phyloP scores from a whole-genome alignment of 495 filamentous ascomycete genomes.

The Aspergillus conjunctus region DNA sequence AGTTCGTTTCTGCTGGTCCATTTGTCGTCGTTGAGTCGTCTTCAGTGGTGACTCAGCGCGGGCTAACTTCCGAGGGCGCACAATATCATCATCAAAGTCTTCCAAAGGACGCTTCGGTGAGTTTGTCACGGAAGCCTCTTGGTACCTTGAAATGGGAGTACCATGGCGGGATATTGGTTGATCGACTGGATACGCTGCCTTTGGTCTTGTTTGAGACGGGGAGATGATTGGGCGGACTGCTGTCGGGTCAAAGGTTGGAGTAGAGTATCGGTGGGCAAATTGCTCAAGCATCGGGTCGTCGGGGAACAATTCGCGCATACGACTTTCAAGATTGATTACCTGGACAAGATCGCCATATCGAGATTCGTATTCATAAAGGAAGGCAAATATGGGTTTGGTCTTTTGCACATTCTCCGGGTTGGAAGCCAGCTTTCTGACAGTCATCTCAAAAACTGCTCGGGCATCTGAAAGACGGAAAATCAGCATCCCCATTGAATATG shows the following conservation, averaged over 20 bases:
- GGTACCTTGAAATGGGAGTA: conserved; percentile 56
- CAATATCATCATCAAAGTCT: conserved; percentile 67
- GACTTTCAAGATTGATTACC: conserved; percentile 83
- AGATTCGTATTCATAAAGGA: conserved; percentile 94
- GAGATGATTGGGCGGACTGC: conserved; percentile 81
- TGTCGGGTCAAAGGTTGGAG: conserved; percentile 71
- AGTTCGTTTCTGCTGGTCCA: conserved; percentile 73
- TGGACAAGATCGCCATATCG: conserved; percentile 88
- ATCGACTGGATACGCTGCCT: conserved; percentile 33
- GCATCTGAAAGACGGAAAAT: conserved; percentile 64
- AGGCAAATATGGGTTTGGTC: conserved; percentile 80
- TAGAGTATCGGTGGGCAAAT: conserved; percentile 76
- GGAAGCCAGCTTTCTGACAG: conserved; percentile 72
- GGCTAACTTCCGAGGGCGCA: conserved; percentile 75
- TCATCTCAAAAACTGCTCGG: conserved; percentile 90
- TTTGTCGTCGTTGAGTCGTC: conserved; percentile 74
- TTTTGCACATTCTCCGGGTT: conserved; percentile 72
- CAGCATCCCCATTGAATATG: conserved; percentile 17
- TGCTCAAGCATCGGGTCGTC: conserved; percentile 75
- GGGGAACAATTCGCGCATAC: conserved; percentile 90
- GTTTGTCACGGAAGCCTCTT: conserved; percentile 53
- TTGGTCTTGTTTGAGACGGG: conserved; percentile 73
- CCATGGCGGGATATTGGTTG: conserved; percentile 50
- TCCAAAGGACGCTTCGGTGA: conserved; percentile 82
- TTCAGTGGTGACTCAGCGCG: conserved; percentile 88